phyloP scores from a whole-genome alignment of 139 green algal genomes.

The Ettlia oleoabundans region DNA sequence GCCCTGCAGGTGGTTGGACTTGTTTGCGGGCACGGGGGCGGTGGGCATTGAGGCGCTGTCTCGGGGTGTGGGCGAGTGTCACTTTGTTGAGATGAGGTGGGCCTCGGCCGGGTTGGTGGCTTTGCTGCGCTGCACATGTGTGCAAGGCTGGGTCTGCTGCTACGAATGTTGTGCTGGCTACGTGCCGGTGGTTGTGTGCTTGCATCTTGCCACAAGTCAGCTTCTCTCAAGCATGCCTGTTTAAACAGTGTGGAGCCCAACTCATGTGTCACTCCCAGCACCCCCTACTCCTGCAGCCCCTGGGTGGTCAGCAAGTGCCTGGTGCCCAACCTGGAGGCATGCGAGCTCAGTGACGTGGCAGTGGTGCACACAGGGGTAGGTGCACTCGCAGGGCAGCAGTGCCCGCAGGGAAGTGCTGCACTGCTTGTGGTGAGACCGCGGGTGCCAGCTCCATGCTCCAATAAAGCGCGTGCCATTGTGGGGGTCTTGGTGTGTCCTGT shows the following conservation, averaged over 20 bases:
- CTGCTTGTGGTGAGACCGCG: no score
- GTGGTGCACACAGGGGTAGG: conserved; percentile 63
- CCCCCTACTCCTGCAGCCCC: conserved; percentile 51
- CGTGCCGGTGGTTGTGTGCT: no score
- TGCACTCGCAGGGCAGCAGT: no score
- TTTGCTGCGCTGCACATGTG: background rate
- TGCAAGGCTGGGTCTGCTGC: background rate
- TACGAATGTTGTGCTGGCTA: background rate
- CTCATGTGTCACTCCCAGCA: background rate
- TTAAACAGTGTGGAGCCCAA: no score
- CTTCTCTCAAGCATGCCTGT: no score
- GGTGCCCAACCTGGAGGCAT: conserved; percentile 58
- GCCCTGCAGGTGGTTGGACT: conserved; percentile 74
- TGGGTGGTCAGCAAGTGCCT: conserved; percentile 81
- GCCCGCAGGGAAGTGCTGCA: no score
- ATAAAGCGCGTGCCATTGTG: background rate
- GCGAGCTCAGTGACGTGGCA: conserved; percentile 31
- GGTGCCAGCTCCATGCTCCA: no score
- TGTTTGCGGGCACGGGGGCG: conserved; percentile 82
- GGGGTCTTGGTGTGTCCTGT: no score
- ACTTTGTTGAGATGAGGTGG: conserved; percentile 88
- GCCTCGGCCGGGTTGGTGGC: background rate
- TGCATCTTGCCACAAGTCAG: no score
- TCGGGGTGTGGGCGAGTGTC: conserved; percentile 56
- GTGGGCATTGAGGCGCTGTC: conserved; percentile 73